Evolutionary conservation across 108 stramenopile species (phyloP).

Genomic region (Skeletonema menzelii): DNA sequence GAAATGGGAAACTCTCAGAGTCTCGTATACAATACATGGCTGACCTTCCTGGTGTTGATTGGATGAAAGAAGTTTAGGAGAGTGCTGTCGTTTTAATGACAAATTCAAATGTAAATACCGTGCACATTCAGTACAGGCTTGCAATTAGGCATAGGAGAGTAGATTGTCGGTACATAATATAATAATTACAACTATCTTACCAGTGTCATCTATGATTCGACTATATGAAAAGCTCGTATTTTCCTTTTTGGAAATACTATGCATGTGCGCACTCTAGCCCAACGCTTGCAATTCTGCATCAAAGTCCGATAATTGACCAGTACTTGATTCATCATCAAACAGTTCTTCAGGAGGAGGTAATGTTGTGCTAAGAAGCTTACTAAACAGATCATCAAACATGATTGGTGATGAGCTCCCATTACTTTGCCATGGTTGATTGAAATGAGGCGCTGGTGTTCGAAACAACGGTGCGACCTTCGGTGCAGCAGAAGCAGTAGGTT

Average conservation of each 20-base stretch:
- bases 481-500: background rate
- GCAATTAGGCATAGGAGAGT: background rate
- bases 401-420: background rate
- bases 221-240: background rate
- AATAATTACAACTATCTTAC: background rate
- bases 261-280: background rate
- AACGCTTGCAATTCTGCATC: background rate
- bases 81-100: background rate
- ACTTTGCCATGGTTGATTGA: background rate
- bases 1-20: conserved; percentile 62
- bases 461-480: background rate
- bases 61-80: conserved; percentile 23
- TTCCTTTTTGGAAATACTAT: background rate
- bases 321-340: conserved; percentile 32
- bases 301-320: conserved; percentile 15
- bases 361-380: conserved; percentile 30
- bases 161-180: background rate
- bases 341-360: conserved; percentile 40
- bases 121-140: background rate
- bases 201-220: background rate
- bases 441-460: background rate
- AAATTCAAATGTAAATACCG: background rate
- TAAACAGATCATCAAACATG: conserved; percentile 18
- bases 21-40: conserved; percentile 71
- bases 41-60: conserved; percentile 47